Evolutionary conservation across 352 stramenopile species (phyloP).

Genomic region (Phytopythium sindhum): DNA sequence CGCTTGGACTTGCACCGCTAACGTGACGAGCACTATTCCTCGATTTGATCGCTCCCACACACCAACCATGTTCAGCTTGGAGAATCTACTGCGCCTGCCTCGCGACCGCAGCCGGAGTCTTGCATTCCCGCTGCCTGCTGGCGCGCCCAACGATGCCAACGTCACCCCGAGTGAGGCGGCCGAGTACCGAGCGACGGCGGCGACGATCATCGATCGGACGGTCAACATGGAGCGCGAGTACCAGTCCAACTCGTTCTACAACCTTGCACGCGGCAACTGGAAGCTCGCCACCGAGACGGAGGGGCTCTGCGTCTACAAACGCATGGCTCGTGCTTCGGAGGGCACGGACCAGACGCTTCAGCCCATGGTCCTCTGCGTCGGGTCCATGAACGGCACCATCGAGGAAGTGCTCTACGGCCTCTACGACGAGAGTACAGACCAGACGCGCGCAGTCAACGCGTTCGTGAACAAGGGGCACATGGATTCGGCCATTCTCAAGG

Average conservation of each 20-base stretch:
- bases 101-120: background rate
- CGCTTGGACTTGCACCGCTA: too few species aligned
- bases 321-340: background rate
- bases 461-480: conserved; percentile 20
- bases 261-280: background rate
- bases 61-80: conserved; percentile 1
- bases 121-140: background rate
- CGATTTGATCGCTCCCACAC: conserved; percentile 4
- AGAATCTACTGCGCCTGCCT: background rate
- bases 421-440: conserved; percentile 12
- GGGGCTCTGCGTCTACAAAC: conserved; percentile 4
- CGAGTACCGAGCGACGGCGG: background rate
- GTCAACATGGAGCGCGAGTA: conserved; percentile 4
- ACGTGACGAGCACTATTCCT: background rate
- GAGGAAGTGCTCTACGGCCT: conserved; percentile 21
- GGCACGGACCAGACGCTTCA: conserved; percentile 1
- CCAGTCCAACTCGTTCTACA: background rate
- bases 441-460: conserved; percentile 16
- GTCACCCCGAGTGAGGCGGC: background rate
- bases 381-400: conserved; percentile 14
- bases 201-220: background rate
- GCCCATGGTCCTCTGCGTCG: conserved; percentile 16
- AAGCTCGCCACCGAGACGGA: conserved; percentile 2
- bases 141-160: background rate
- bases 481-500: conserved; percentile 22